Evolutionary conservation across 2,329 filamentous ascomycete genomes (phyloP).

Genomic region (Metarhizium humberi): DNA sequence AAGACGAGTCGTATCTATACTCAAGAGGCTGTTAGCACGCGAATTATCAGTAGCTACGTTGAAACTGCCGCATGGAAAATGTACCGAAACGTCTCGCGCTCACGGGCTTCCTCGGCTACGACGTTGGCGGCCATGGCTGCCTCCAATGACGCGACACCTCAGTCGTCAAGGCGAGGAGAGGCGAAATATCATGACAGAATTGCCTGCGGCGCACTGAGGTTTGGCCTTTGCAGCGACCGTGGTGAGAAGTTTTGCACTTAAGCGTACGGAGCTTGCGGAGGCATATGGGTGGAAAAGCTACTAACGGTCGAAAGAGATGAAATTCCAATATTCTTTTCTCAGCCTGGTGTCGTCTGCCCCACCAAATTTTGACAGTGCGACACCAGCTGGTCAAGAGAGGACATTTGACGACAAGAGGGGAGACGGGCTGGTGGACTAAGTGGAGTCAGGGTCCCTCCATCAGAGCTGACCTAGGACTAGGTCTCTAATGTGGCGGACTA

Average conservation of each 20-base stretch:
- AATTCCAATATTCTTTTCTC: background rate
- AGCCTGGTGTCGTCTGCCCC: background rate
- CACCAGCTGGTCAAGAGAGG: background rate
- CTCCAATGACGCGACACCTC: background rate
- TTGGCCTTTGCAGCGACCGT: background rate
- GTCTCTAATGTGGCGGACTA: too few relatives aligned
- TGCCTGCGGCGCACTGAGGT: background rate
- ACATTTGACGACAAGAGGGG: too few relatives aligned
- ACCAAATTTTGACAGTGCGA: background rate
- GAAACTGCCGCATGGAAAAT: background rate
- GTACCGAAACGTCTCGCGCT: slow-evolving; percentile 6
- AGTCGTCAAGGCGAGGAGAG: background rate
- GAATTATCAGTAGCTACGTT: background rate
- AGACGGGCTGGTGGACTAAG: too few relatives aligned
- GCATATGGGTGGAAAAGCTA: background rate
- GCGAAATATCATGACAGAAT: slow-evolving; percentile 1
- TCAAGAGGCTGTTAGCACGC: background rate
- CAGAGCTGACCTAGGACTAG: too few relatives aligned
- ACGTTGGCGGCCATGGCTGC: background rate
- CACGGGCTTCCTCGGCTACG: slow-evolving; percentile 4
- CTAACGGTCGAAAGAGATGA: background rate
- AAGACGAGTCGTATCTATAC: slow-evolving; percentile 5
- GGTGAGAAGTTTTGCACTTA: background rate
- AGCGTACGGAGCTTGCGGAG: background rate
- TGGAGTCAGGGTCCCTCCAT: too few relatives aligned